Evolutionary conservation across 1,284 basidiomycete genomes (phyloP), one percentile per base, ranked within the genome.

Genomic region (Austroboletus novae-zelandiae): DNA sequence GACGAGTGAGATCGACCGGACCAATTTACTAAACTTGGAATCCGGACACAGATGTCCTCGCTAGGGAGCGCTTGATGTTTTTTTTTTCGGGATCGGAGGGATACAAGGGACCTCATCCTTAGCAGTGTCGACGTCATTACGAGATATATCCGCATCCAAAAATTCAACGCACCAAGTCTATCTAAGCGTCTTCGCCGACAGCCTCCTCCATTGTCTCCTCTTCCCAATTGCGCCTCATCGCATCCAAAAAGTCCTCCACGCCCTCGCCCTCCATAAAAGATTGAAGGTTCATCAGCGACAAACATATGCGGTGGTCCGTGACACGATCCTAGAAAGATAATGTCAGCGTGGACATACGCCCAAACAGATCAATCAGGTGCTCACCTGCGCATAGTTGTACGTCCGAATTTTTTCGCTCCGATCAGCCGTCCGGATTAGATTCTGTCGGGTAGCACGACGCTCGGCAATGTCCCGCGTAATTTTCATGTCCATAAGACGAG

Each of bases 371-470:
- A 31, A 34, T 5, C 10, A 14, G 9, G 14, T 2, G 52, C 62
- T 42, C 46, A 82, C 91, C 77, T 94, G 91, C 1, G 90, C 83
- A 64, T 86, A 94, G 61, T 96, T 96, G 68, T 97, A 98, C 7
- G 95, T 98, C 53, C 94, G 74, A 52, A 97, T 88, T 67, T 97
- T 97, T 62, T 97, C 93, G 59, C 90, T 92, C 18, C 94, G 74
- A 62, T 94, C 91, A 3, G 85, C 85, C 1, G 85, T 84, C 45
- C 83, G 81, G 15, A 97, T 86, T 36, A 97, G 83, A 56, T 73
- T 84, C 32, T 82, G 74, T 10, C 92, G 77, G 5, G 79, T 78
- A 0, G 81, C 82, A n/a, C 89, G 83, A 5, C 84, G 81, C 47
- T 81, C 80, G 7, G 81, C 80, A 40, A 87, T 80, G 14, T 94